Conservation (phyloP, 202 grass and related monocot species). For the Dendrocalamus latiflorus region DNA sequence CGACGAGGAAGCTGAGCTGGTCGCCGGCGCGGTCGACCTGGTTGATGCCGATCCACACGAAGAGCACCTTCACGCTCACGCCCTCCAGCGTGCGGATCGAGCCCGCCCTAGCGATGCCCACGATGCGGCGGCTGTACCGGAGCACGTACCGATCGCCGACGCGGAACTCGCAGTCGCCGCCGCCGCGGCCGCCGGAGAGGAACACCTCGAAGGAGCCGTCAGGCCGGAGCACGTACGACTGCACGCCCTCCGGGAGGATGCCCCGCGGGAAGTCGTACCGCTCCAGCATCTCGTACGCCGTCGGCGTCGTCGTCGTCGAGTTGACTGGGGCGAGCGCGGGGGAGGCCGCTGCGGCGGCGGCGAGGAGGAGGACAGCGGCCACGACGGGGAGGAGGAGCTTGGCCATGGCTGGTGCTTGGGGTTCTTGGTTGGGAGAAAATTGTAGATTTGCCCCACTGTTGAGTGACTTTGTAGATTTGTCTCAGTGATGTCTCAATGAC, state of each 20-base stretch:
- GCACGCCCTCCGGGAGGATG: background rate
- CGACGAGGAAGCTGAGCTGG: conserved; percentile 11
- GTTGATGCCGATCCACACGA: background rate
- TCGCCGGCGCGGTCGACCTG: background rate
- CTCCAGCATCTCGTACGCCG: background rate
- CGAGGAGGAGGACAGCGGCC: background rate
- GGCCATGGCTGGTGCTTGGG: background rate
- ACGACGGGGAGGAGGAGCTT: background rate
- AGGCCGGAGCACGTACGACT: background rate
- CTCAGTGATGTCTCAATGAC: no score
- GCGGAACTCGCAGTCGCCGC: no score
- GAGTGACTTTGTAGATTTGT: no score
- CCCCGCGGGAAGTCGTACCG: background rate
- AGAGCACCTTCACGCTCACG: background rate
- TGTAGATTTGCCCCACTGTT: no score
- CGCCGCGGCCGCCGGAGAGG: background rate
- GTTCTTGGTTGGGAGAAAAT: no score
- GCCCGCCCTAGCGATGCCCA: no score
- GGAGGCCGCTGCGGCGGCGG: background rate
- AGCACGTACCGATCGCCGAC: no score
- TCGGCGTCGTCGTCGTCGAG: no score
- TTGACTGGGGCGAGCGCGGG: background rate
- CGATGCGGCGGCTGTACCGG: no score
- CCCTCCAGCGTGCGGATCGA: background rate
- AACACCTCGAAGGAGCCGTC: conserved; percentile 8